A percentile compares a stretch with the other conserved stretches of the same genome.
Conservation (phyloP, 108 stramenopile genomes). For the Pseudonitzschia multiseries region DNA sequence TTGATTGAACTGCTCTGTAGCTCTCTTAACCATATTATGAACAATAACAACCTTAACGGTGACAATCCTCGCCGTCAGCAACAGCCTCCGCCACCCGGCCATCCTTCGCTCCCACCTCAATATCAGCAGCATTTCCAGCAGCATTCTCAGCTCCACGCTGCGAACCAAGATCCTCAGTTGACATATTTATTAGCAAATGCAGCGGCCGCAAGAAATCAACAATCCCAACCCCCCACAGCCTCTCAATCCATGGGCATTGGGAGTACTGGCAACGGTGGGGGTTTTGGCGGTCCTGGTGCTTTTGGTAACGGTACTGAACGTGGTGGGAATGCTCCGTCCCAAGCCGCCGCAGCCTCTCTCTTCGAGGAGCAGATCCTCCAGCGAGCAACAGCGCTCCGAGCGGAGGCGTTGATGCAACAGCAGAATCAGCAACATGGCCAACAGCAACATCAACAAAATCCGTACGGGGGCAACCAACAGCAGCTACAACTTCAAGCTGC, state of each 20-base stretch:
- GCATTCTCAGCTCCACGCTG: neutral
- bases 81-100: neutral
- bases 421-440: slow-evolving; percentile 27
- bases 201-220: slow-evolving; percentile 9
- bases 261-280: slow-evolving; percentile 2
- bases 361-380: slow-evolving; percentile 44
- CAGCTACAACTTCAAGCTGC: slow-evolving; percentile 34
- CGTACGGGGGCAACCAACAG: neutral
- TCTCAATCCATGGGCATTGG: slow-evolving; percentile 6
- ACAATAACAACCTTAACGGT: slow-evolving; percentile 7
- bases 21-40: slow-evolving; percentile 3
- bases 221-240: neutral
- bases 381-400: slow-evolving; percentile 36
- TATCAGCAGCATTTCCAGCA: slow-evolving; percentile 10
- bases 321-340: neutral
- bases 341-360: neutral
- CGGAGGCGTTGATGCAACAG: slow-evolving; percentile 44
- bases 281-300: slow-evolving; percentile 10
- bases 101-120: slow-evolving; percentile 10
- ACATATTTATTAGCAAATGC: slow-evolving; percentile 9
- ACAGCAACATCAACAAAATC: slow-evolving; percentile 11
- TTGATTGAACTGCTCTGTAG: neutral
- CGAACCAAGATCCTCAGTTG: slow-evolving; percentile 5
- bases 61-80: slow-evolving; percentile 2
- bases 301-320: neutral